A percentile compares a stretch with the other conserved stretches of the same genome.
These are phyloP conservation scores for Mycena crocata DNA, from an alignment of 768 basidiomycete species.

Conservation along the genomic window DNA sequence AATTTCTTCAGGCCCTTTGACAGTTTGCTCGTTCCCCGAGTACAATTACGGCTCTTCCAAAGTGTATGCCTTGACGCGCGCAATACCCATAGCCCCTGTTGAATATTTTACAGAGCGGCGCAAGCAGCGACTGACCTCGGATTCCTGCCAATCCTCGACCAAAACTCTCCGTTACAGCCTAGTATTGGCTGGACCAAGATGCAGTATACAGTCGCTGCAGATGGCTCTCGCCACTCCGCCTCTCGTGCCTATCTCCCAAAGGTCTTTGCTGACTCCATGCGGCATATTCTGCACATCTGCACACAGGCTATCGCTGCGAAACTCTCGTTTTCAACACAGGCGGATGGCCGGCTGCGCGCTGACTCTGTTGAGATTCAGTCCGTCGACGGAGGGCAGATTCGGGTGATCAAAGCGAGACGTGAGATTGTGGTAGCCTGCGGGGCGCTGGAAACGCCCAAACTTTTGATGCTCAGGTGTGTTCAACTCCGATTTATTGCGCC, in stretches of 20 bases:
- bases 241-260: conserved; percentile 22
- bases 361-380: conserved; percentile 13
- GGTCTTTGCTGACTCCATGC: not conserved
- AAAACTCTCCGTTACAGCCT: conserved; percentile 20
- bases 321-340: not conserved
- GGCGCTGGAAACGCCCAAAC: conserved; percentile 5
- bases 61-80: not conserved
- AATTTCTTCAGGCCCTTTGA: not conserved
- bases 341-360: not conserved
- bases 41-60: conserved; percentile 2
- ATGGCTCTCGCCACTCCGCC: conserved; percentile 18
- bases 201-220: conserved; percentile 7
- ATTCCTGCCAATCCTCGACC: conserved; percentile 14
- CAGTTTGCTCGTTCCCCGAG: conserved; percentile 3
- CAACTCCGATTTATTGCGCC: not conserved
- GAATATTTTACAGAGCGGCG: not conserved
- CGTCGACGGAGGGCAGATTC: not conserved
- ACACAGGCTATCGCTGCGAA: conserved; percentile 6
- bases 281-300: conserved; percentile 5
- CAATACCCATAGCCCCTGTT: not conserved
- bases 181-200: conserved; percentile 25
- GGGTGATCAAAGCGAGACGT: not conserved
- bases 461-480: conserved; percentile 21
- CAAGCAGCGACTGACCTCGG: conserved; percentile 5
- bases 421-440: conserved; percentile 21